A percentile compares a stretch with the other conserved stretches of the same genome.
Evolutionary conservation across 2,329 filamentous ascomycete genomes (phyloP).

Genomic region (Geosmithia morbida): DNA sequence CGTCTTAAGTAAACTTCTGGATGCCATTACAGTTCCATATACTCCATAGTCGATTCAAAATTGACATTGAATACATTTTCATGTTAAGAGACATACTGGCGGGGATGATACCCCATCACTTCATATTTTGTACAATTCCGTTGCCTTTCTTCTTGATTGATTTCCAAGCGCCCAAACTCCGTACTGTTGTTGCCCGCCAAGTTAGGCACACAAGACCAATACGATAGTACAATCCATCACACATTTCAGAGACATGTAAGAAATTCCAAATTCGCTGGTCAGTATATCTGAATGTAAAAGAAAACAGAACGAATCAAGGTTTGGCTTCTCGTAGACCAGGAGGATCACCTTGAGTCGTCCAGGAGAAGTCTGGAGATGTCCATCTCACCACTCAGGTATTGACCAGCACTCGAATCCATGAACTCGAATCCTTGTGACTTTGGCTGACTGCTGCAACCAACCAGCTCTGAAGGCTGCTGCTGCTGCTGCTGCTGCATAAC

Average conservation of each 20-base stretch:
- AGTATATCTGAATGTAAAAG: no score
- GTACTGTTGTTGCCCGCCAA: background rate
- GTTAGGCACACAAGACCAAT: background rate
- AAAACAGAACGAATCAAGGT: background rate
- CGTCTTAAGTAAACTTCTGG: no score
- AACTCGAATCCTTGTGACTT: slow-evolving; percentile 21
- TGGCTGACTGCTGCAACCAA: background rate
- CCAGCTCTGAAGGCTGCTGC: background rate
- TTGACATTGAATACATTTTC: no score
- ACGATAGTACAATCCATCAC: no score
- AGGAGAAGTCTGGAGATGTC: slow-evolving; percentile 45
- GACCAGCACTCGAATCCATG: slow-evolving; percentile 21
- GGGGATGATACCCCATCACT: background rate
- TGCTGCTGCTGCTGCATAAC: background rate
- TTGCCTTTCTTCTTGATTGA: background rate
- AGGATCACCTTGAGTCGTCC: slow-evolving; percentile 27
- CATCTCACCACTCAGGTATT: slow-evolving; percentile 39
- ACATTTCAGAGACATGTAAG: no score
- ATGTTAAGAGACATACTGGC: no score
- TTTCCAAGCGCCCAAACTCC: background rate
- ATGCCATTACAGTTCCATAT: no score
- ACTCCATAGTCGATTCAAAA: no score
- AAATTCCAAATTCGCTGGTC: no score
- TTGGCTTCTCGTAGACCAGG: no score
- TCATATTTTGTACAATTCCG: background rate